These are phyloP conservation scores for Suillus spraguei DNA, from an alignment of 768 basidiomycete genomes.

Conservation along the genomic window DNA sequence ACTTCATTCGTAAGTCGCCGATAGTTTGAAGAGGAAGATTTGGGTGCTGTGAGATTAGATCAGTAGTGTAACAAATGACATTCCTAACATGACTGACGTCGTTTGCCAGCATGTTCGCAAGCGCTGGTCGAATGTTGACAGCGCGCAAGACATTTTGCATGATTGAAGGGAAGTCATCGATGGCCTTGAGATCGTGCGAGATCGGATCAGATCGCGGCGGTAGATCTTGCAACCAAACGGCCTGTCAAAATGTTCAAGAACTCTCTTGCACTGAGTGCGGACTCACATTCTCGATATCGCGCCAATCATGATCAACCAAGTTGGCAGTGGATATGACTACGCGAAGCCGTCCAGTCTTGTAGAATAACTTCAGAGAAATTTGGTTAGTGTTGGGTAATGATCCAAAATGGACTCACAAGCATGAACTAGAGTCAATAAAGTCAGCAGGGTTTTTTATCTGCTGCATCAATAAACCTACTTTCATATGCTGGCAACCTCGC, in stretches of 20 bases:
- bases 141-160: slow-evolving; percentile 58
- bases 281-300: slow-evolving; percentile 85
- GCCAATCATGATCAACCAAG: slow-evolving; percentile 83
- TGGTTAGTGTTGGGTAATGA: background rate
- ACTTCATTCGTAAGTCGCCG: slow-evolving; percentile 64
- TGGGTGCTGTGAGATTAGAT: slow-evolving; percentile 48
- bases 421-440: slow-evolving; percentile 58
- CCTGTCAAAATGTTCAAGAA: slow-evolving; percentile 42
- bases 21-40: slow-evolving; percentile 62
- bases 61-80: slow-evolving; percentile 5
- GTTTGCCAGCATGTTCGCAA: slow-evolving; percentile 54
- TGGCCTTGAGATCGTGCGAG: slow-evolving; percentile 30
- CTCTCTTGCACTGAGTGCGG: background rate
- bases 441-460: background rate
- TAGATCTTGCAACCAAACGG: slow-evolving; percentile 88
- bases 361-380: slow-evolving; percentile 62
- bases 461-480: slow-evolving; percentile 42
- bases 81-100: slow-evolving; percentile 37
- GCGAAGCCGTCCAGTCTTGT: slow-evolving; percentile 79
- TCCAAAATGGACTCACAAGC: slow-evolving; percentile 47
- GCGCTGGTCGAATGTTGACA: slow-evolving; percentile 64
- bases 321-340: slow-evolving; percentile 87
- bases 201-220: slow-evolving; percentile 44
- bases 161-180: slow-evolving; percentile 58
- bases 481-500: slow-evolving; percentile 78